A percentile compares a stretch with the other conserved stretches of the same genome.
Conservation (phyloP, 176 grass and related monocot genomes). For the Phyllostachys edulis region DNA sequence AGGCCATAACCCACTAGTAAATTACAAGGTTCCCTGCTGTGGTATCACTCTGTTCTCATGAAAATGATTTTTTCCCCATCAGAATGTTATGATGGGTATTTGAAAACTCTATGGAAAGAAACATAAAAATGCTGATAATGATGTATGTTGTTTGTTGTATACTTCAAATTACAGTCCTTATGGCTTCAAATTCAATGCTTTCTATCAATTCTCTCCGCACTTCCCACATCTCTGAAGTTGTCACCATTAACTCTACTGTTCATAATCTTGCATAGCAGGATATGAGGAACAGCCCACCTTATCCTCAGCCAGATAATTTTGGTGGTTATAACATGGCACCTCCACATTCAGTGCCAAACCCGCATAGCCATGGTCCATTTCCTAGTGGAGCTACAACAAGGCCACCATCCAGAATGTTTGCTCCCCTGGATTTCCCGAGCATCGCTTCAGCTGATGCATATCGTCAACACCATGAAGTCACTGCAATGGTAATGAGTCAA, state of each 20-base stretch:
- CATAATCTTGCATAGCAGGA: conserved; percentile 49
- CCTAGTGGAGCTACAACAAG: conserved; percentile 49
- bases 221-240: conserved; percentile 23
- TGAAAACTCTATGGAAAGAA: conserved; percentile 6
- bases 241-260: conserved; percentile 36
- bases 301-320: conserved; percentile 51
- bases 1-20: background rate
- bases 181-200: conserved; percentile 9
- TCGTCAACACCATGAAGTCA: conserved; percentile 89
- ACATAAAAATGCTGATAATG: background rate
- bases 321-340: conserved; percentile 62
- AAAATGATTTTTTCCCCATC: background rate
- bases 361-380: conserved; percentile 51
- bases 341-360: conserved; percentile 46
- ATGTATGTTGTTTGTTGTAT: background rate
- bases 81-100: conserved; percentile 18
- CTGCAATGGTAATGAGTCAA: conserved; percentile 65
- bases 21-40: background rate
- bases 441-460: conserved; percentile 81
- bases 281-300: conserved; percentile 45
- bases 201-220: background rate
- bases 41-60: background rate
- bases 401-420: conserved; percentile 43
- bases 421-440: conserved; percentile 44
- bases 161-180: conserved; percentile 4